Conservation (phyloP, 2,329 filamentous ascomycete genomes). For the Penicillium sp. region DNA sequence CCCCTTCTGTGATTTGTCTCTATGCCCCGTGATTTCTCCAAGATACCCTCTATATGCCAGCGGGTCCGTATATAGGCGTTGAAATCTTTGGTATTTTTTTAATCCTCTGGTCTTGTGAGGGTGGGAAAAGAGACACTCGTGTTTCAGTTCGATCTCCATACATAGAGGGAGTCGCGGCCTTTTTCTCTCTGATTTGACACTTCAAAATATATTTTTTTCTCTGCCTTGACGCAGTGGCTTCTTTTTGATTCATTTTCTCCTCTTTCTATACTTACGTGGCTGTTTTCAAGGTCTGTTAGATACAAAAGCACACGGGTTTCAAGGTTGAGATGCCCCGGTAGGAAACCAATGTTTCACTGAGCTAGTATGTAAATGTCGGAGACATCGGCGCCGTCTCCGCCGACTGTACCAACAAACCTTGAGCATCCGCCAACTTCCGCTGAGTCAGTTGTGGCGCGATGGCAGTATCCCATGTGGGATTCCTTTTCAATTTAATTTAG, state of each 20-base stretch:
- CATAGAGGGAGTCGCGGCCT: slow-evolving; percentile 18
- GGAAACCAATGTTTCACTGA: no score
- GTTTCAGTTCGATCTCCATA: slow-evolving; percentile 15
- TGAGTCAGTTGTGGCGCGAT: neutral
- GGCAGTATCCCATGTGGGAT: neutral
- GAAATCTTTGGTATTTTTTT: slow-evolving; percentile 4
- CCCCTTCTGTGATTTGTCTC: neutral
- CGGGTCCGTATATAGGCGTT: slow-evolving; percentile 21
- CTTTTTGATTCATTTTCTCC: neutral
- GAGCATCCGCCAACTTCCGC: neutral
- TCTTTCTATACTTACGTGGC: neutral
- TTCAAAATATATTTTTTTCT: neutral
- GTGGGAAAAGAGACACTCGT: neutral
- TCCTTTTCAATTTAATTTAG: neutral
- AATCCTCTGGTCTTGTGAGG: slow-evolving; percentile 1
- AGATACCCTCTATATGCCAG: slow-evolving; percentile 21
- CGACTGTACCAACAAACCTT: neutral
- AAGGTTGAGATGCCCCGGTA: no score
- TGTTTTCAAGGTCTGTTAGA: no score
- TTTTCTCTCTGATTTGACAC: neutral
- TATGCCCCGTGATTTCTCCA: slow-evolving; percentile 8
- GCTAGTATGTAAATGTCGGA: neutral
- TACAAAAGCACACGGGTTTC: no score
- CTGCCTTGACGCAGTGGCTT: neutral
- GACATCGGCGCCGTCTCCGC: neutral